phyloP scores from a whole-genome alignment of 2,329 filamentous ascomycete species.

The Tolypocladium guangdongense region DNA sequence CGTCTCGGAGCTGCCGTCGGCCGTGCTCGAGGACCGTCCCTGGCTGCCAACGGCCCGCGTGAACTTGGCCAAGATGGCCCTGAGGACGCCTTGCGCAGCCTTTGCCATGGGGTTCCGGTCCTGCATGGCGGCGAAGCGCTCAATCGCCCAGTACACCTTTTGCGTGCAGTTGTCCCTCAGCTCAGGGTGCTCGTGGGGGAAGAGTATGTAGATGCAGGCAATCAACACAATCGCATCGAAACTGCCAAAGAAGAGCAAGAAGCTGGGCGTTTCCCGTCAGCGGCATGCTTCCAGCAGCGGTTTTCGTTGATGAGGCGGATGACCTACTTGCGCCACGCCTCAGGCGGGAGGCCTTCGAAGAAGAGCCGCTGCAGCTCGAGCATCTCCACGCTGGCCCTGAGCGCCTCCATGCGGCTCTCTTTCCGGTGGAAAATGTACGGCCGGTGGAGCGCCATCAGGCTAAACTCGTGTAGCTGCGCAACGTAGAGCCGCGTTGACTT shows the following conservation, averaged over 20 bases:
- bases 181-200: slow-evolving; percentile 43
- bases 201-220: slow-evolving; percentile 49
- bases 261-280: slow-evolving; percentile 16
- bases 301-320: background rate
- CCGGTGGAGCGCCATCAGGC: slow-evolving; percentile 48
- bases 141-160: slow-evolving; percentile 48
- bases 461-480: slow-evolving; percentile 39
- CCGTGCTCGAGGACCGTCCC: slow-evolving; percentile 8
- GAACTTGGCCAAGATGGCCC: slow-evolving; percentile 42
- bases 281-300: background rate
- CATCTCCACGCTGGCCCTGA: slow-evolving; percentile 44
- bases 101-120: slow-evolving; percentile 41
- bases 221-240: slow-evolving; percentile 54
- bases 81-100: slow-evolving; percentile 42
- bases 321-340: slow-evolving; percentile 34
- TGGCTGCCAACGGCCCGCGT: slow-evolving; percentile 34
- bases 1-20: slow-evolving; percentile 7
- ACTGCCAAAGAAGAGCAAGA: slow-evolving; percentile 49
- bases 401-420: slow-evolving; percentile 41
- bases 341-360: slow-evolving; percentile 35
- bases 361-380: slow-evolving; percentile 41
- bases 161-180: slow-evolving; percentile 35
- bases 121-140: slow-evolving; percentile 46
- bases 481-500: slow-evolving; percentile 31
- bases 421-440: slow-evolving; percentile 50